These are phyloP conservation scores for Kregervanrija pseudodelftensis DNA, from an alignment of 805 yeast genomes.

Conservation along the genomic window DNA sequence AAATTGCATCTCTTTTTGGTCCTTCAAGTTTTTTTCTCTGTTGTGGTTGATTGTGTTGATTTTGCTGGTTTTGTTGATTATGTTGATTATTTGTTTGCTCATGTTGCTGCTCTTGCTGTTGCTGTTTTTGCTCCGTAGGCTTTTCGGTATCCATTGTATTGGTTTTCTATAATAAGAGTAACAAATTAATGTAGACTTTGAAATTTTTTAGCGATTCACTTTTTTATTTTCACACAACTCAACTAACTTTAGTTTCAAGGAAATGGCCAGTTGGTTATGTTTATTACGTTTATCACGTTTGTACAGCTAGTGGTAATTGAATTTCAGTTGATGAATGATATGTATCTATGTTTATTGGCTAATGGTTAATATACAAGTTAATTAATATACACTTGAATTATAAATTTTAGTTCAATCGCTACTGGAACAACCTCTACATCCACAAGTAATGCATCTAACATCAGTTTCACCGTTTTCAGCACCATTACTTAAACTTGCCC, in stretches of 20 bases:
- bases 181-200: no score
- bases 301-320: no score
- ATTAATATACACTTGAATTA: background rate
- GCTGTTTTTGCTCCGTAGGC: slow-evolving; percentile 1
- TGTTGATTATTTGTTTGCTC: background rate
- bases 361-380: background rate
- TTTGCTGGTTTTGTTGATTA: slow-evolving; percentile 2
- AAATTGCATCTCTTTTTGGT: slow-evolving; percentile 86
- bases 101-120: slow-evolving; percentile 6
- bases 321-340: no score
- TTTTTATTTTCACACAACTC: no score
- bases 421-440: slow-evolving; percentile 80
- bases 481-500: slow-evolving; percentile 34
- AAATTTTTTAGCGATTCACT: no score
- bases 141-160: background rate
- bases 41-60: slow-evolving; percentile 4
- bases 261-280: no score
- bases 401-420: slow-evolving; percentile 38
- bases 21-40: slow-evolving; percentile 40
- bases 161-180: background rate
- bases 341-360: no score
- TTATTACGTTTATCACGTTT: no score
- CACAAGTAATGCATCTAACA: slow-evolving; percentile 69
- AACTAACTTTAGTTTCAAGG: no score
- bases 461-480: slow-evolving; percentile 21